These are phyloP conservation scores for Talaromyces sp. DNA, from an alignment of 2,329 filamentous ascomycete species.

Conservation along the genomic window DNA sequence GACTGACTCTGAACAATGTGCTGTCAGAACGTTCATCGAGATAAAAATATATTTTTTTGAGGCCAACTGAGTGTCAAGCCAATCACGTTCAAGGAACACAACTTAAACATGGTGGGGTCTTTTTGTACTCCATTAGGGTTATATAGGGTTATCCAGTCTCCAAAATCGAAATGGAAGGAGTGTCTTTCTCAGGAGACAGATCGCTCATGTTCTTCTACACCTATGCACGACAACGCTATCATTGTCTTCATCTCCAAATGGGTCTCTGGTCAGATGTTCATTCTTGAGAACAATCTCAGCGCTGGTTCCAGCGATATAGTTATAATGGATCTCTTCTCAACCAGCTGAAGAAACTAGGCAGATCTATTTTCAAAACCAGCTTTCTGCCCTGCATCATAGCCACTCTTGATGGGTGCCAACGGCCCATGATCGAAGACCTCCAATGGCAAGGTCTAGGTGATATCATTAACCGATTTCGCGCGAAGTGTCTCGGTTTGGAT, in stretches of 20 bases:
- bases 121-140: not conserved
- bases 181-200: not conserved
- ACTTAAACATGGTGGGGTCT: not conserved
- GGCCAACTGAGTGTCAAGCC: not conserved
- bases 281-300: not conserved
- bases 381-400: not conserved
- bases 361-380: not conserved
- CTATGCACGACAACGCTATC: not conserved
- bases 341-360: not conserved
- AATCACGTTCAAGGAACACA: not conserved
- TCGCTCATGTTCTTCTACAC: not conserved
- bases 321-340: not conserved
- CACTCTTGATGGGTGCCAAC: not conserved
- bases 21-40: not conserved
- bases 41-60: slow-evolving; percentile 7
- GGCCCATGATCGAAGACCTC: slow-evolving; percentile 9
- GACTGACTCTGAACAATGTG: not conserved
- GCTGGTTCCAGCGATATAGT: not conserved
- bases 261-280: not conserved
- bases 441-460: slow-evolving; percentile 33
- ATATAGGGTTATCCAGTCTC: not conserved
- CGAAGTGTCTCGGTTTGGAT: slow-evolving; percentile 39
- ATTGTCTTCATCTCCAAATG: not conserved
- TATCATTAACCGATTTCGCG: slow-evolving; percentile 45
- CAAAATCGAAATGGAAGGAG: not conserved